Base-by-base conservation (phyloP, 495 filamentous ascomycete species). In the Penicillium paxilli region DNA sequence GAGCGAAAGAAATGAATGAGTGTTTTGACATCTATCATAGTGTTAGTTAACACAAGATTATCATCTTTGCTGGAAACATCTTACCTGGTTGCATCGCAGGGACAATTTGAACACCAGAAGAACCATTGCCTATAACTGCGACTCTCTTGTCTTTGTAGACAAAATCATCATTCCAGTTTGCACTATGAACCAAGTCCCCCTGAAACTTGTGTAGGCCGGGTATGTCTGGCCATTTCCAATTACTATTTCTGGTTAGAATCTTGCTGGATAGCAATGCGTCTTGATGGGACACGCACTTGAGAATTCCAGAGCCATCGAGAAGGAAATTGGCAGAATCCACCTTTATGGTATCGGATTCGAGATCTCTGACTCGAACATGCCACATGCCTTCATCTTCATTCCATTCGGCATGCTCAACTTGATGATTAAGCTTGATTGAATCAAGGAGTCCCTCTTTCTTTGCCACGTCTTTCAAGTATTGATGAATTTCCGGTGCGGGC, bases 91-190 rank as follows among this genome's bases (percentile, higher is more conserved):
- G 45, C 25, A 28, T 28, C 9, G 25, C 25, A 24, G 44, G 23
- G 42, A 87, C 70, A 10, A 86, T 69, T 54, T 88, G 84, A n/a
- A 71, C 62, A 5, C 60, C 68, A 11, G 72, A 76, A 4, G 66
- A 66, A 52, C 79, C 79, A 63, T 49, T 74, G 35, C 81, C 81
- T 33, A 84, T 75, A 1, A 82, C 52, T 3, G 75, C 78, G 25
- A 85, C 72, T 1, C 55, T 63, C 54, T 83, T 83, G 17, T 70
- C 70, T 0, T 51, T 54, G 12, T 77, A 74, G 41, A 79, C 70
- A 17, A 67, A 69, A 4, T 51, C 62, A 8, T 59, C 38, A 47
- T 80, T 73, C 74, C 77, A 85, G 9, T 56, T 49, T 2, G 81
- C 81, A 19, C 67, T 77, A 52, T 85, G 82, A 2, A 80, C 48